phyloP scores from a whole-genome alignment of 768 basidiomycete species.

The Suillus brevipes region DNA sequence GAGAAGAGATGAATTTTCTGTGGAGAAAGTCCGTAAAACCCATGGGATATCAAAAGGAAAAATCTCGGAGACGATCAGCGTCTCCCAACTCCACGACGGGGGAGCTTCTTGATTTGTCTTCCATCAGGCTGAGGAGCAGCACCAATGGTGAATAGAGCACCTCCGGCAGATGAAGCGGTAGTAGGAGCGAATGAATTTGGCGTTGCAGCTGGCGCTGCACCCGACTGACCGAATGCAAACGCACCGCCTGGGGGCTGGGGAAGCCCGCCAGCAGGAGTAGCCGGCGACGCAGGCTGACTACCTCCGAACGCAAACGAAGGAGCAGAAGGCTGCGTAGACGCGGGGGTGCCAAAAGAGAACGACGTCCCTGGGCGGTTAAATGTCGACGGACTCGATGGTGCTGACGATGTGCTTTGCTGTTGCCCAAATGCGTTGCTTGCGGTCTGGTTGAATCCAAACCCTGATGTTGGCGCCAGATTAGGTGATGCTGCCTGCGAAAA shows the following conservation, averaged over 20 bases:
- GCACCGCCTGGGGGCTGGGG: conserved; percentile 35
- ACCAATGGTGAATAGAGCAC: conserved; percentile 59
- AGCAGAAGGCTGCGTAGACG: conserved; percentile 37
- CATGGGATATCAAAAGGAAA: conserved; percentile 9
- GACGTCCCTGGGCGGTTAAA: conserved; percentile 46
- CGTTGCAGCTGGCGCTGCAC: conserved; percentile 39
- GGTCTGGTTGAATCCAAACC: conserved; percentile 48
- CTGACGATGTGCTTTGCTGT: conserved; percentile 38
- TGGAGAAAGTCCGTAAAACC: conserved; percentile 1
- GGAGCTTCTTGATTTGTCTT: conserved; percentile 57
- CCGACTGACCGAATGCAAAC: conserved; percentile 41
- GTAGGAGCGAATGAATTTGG: conserved; percentile 47
- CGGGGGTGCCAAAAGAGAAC: conserved; percentile 47
- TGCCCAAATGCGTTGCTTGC: conserved; percentile 45
- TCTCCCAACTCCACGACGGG: conserved; percentile 38
- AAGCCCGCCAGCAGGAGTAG: conserved; percentile 33
- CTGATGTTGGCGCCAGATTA: conserved; percentile 36
- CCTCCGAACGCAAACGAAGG: conserved; percentile 50
- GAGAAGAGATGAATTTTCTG: conserved; percentile 5
- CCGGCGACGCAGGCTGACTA: conserved; percentile 62
- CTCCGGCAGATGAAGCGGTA: conserved; percentile 33
- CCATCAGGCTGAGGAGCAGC: conserved; percentile 41
- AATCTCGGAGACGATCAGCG: conserved; percentile 17
- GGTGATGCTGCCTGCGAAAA: conserved; percentile 44
- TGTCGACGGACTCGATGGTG: conserved; percentile 59